Evolutionary conservation across 345 rosid genomes (phyloP).

Genomic region (Pugionium dolabratum): DNA sequence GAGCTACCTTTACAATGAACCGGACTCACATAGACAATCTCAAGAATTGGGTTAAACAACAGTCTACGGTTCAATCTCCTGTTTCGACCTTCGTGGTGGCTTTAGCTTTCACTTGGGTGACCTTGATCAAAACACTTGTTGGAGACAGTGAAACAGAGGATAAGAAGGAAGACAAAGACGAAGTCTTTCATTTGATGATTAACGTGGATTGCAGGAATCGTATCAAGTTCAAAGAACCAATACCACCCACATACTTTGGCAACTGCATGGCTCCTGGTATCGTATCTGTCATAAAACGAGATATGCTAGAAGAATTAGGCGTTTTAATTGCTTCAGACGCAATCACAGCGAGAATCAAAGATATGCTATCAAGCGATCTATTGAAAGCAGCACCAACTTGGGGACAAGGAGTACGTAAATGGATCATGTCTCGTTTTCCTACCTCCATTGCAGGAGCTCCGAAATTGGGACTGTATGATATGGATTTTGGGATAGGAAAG

Average conservation of each 20-base stretch:
- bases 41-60: constrained; percentile 31
- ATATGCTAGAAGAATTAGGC: constrained; percentile 41
- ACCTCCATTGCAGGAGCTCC: constrained; percentile 44
- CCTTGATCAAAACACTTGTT: constrained; percentile 34
- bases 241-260: constrained; percentile 48
- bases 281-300: constrained; percentile 32
- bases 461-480: constrained; percentile 24
- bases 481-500: constrained; percentile 34
- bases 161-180: background rate
- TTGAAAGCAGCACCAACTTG: constrained; percentile 24
- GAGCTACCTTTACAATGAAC: constrained; percentile 41
- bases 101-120: constrained; percentile 45
- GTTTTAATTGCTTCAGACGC: constrained; percentile 34
- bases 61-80: background rate
- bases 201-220: constrained; percentile 43
- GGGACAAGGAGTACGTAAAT: constrained; percentile 29
- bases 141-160: constrained; percentile 6
- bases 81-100: constrained; percentile 44
- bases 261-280: constrained; percentile 45
- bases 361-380: constrained; percentile 32
- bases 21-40: constrained; percentile 34
- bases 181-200: constrained; percentile 30
- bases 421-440: constrained; percentile 28
- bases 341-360: constrained; percentile 32
- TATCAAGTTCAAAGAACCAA: constrained; percentile 21